These are phyloP conservation scores for Penicillium coprophilum DNA, from an alignment of 495 filamentous ascomycete genomes.

Conservation along the genomic window DNA sequence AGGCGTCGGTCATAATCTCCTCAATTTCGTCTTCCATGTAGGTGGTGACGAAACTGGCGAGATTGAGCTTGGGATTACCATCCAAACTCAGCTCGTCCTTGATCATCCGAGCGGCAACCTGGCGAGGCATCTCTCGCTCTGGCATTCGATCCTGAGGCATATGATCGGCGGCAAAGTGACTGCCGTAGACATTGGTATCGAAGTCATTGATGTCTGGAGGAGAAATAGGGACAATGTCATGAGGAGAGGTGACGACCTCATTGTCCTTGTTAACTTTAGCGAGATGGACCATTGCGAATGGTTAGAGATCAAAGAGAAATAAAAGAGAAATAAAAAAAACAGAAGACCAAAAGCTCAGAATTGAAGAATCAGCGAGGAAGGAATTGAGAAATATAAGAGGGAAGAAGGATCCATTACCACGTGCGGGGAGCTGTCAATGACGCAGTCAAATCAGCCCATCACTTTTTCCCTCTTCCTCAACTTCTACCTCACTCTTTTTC, in stretches of 20 bases:
- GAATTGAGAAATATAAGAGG: neutral
- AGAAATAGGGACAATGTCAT: conserved; percentile 33
- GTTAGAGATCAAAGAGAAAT: neutral
- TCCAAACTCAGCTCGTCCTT: conserved; percentile 89
- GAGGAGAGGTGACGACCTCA: conserved; percentile 24
- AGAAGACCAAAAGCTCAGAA: neutral
- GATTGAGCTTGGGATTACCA: conserved; percentile 82
- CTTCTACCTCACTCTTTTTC: neutral
- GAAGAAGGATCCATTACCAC: too few species aligned
- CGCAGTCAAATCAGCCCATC: neutral
- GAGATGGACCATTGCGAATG: conserved; percentile 40
- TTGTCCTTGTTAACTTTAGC: conserved; percentile 37
- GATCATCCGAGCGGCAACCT: conserved; percentile 93
- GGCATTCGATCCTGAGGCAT: conserved; percentile 84
- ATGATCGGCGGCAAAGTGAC: conserved; percentile 72
- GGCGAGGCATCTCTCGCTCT: conserved; percentile 82
- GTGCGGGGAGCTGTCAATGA: too few species aligned
- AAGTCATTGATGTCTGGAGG: conserved; percentile 51
- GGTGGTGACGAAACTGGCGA: conserved; percentile 32
- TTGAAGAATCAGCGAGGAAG: neutral
- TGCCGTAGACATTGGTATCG: conserved; percentile 81
- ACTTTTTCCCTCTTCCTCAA: neutral
- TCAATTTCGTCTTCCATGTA: conserved; percentile 82
- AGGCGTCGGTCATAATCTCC: conserved; percentile 83
- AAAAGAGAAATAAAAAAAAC: neutral